phyloP scores from a whole-genome alignment of 192 early-diverging fungal genomes.

The Coemansia sp. region DNA sequence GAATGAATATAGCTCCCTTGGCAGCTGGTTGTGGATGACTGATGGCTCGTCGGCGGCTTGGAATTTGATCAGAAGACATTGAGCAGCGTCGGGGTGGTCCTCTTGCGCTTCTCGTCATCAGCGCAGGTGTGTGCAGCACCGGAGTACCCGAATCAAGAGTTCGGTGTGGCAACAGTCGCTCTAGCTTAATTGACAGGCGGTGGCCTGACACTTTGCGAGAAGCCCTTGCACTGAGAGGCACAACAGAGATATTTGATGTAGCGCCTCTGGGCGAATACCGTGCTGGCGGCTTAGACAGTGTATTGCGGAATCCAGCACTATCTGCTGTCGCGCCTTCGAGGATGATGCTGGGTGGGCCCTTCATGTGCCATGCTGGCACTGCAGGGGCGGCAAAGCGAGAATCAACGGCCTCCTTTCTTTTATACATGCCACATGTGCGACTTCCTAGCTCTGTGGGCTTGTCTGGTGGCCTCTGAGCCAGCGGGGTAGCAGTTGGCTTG shows the following conservation, averaged over 20 bases:
- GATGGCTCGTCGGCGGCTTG: slow-evolving; percentile 19
- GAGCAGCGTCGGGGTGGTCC: background rate
- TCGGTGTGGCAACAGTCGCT: slow-evolving; percentile 23
- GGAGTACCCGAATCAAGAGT: background rate
- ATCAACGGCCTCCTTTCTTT: background rate
- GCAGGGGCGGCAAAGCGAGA: background rate
- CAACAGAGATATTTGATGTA: background rate
- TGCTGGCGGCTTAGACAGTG: background rate
- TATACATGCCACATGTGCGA: background rate
- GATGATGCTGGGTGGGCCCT: background rate
- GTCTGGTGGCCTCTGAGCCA: background rate
- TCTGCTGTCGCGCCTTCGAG: background rate
- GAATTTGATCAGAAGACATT: background rate
- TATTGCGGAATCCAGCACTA: background rate
- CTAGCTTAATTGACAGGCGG: slow-evolving; percentile 27
- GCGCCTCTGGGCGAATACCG: background rate
- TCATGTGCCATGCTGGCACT: background rate
- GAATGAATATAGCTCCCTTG: background rate
- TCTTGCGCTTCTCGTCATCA: slow-evolving; percentile 2
- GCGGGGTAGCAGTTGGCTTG: background rate
- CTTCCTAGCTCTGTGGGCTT: too few species aligned
- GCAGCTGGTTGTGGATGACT: slow-evolving; percentile 13
- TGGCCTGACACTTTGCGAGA: slow-evolving; percentile 2
- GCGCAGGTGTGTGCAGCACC: background rate
- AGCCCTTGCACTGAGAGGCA: background rate